Base-by-base conservation (phyloP, 768 basidiomycete genomes). In the Nevesoporus exiguus region DNA sequence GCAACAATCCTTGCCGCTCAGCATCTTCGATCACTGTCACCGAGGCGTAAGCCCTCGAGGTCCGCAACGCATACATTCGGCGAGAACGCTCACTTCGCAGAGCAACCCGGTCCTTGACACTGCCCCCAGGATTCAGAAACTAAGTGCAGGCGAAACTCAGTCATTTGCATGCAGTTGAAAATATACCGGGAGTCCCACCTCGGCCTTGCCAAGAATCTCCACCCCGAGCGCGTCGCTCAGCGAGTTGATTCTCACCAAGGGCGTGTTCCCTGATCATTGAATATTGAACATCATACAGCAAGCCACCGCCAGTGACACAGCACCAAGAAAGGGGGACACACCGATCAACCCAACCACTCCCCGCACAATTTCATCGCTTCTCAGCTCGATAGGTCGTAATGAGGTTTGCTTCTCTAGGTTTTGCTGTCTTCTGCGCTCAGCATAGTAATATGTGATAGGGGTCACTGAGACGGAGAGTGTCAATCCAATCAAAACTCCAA, bases 81-180 rank as follows among this genome's bases (percentile, higher is more conserved):
- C 5, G 9, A n/a, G 6, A 0, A 9, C 17, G 60, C 83, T 55
- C 64, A 97, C 95, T 92, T 69, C 85, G 81, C 55, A 98, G 69
- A 0, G 95, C 96, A n/a, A 98, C 96, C 29, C 97, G 83, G 70
- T 99, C 97, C 70, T 99, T 99, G 47, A 98, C 90, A 50, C 95
- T 98, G 37, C 97, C 97, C 24, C 96, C 96, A 1, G 97, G 96
- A 71, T 99, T 99, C 55, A 98, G 68, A 66, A 87, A 99, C 93
- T 98, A 61, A 10, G 40, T 19, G 39, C 25, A 14, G 84, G 93
- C 86, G 93, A 60, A 8, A 49, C 11, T 55, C 30, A 24, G 41
- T 19, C 39, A 25, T 13, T 17, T 2, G 22, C 14, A 40, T 41
- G 2, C 34, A 7, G 17, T 24, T 5, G 37, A 39, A 14, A n/a